phyloP scores from a whole-genome alignment of 495 filamentous ascomycete genomes.

The Penicillium angulare region DNA sequence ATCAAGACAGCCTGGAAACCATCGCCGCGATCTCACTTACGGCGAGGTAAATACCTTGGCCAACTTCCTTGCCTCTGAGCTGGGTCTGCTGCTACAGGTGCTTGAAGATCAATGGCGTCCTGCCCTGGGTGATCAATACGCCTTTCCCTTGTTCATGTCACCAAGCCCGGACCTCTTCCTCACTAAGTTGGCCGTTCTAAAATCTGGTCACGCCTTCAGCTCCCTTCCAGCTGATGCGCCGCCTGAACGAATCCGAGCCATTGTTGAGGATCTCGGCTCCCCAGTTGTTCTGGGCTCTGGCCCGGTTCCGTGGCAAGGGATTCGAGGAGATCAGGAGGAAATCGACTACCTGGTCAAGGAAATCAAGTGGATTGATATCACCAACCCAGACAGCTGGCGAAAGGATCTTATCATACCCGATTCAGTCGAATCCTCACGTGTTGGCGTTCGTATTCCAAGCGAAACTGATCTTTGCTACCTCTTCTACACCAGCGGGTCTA shows the following conservation, averaged over 20 bases:
- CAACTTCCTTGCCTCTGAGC: neutral
- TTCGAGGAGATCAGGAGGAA: neutral
- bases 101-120: neutral
- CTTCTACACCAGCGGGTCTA: conserved; percentile 85
- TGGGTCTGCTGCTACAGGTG: neutral
- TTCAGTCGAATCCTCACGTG: neutral
- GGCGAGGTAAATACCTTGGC: neutral
- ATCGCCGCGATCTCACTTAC: neutral
- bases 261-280: conserved; percentile 61
- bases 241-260: conserved; percentile 65
- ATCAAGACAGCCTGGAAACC: neutral
- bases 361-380: neutral
- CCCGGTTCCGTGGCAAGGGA: neutral
- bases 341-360: neutral
- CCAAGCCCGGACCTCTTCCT: conserved; percentile 72
- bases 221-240: conserved; percentile 72
- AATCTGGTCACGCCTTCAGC: conserved; percentile 74
- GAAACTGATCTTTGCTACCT: conserved; percentile 66
- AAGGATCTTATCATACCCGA: neutral
- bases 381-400: neutral
- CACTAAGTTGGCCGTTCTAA: conserved; percentile 65
- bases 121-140: neutral
- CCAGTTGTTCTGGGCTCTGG: conserved; percentile 45
- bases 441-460: neutral
- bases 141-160: conserved; percentile 34